Evolutionary conservation across 352 stramenopile genomes (phyloP).

Genomic region (Albugo laibachii): DNA sequence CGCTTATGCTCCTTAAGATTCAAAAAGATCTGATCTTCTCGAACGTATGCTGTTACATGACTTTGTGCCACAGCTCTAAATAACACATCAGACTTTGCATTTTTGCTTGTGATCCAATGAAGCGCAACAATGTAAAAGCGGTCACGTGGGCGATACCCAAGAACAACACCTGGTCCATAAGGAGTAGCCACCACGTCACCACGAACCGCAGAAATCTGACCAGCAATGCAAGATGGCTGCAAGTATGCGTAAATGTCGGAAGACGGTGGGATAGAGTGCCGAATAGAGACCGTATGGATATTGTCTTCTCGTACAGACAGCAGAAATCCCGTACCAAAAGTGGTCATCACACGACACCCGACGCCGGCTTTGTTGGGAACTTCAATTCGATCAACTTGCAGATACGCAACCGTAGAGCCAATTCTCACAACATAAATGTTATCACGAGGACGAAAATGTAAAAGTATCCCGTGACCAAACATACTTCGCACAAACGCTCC

Average conservation of each 20-base stretch:
- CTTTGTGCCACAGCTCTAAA: too few species aligned
- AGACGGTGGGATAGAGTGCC: constrained; percentile 22
- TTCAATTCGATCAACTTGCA: constrained; percentile 19
- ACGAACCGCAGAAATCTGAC: constrained; percentile 39
- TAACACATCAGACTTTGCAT: too few species aligned
- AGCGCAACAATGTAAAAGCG: constrained; percentile 49
- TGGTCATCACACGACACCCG: constrained; percentile 46
- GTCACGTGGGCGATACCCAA: constrained; percentile 34
- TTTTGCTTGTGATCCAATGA: constrained; percentile 20
- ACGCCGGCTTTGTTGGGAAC: constrained; percentile 4
- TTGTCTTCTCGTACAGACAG: constrained; percentile 39
- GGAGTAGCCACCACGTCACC: constrained; percentile 64
- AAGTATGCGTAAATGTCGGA: constrained; percentile 36
- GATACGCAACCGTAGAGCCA: constrained; percentile 24
- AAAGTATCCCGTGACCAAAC: constrained; percentile 47
- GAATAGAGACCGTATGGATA: constrained; percentile 45
- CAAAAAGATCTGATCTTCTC: too few species aligned
- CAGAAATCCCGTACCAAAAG: constrained; percentile 44
- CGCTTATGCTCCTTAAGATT: too few species aligned
- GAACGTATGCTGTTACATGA: too few species aligned
- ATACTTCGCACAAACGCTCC: constrained; percentile 32
- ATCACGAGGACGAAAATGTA: constrained; percentile 17
- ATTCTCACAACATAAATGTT: constrained; percentile 38
- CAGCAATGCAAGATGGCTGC: constrained; percentile 26
- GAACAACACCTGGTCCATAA: constrained; percentile 48